Evolutionary conservation across 768 basidiomycete species (phyloP).

Genomic region (Russula foetens): DNA sequence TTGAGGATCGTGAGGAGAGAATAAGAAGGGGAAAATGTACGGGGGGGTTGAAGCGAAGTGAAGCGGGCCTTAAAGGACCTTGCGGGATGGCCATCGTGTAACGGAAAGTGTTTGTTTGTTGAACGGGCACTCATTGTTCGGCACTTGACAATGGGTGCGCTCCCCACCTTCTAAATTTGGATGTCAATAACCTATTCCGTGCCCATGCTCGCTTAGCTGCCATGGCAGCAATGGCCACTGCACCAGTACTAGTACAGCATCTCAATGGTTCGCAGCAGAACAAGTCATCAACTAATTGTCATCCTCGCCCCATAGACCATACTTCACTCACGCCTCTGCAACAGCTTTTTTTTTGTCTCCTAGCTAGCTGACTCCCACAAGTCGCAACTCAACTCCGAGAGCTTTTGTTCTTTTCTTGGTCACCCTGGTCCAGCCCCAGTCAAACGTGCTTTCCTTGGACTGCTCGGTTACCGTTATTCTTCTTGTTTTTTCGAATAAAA

Average conservation of each 20-base stretch:
- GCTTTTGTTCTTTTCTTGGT: neutral
- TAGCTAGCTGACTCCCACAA: neutral
- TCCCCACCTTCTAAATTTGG: neutral
- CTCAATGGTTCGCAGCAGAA: neutral
- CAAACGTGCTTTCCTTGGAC: neutral
- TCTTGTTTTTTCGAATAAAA: neutral
- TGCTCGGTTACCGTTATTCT: neutral
- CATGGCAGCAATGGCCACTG: too few relatives aligned
- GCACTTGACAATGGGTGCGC: neutral
- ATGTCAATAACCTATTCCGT: neutral
- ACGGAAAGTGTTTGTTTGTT: neutral
- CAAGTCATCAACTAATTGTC: neutral
- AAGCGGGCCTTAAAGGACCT: slow-evolving; percentile 2
- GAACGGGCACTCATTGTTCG: neutral
- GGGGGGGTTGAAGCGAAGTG: neutral
- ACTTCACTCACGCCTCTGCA: neutral
- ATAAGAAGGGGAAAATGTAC: neutral
- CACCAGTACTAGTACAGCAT: too few relatives aligned
- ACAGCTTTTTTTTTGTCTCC: neutral
- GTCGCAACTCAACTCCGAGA: neutral
- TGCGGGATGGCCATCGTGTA: neutral
- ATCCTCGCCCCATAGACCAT: neutral
- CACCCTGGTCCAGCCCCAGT: neutral
- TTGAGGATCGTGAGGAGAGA: neutral
- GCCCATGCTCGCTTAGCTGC: neutral